A percentile compares a stretch with the other conserved stretches of the same genome.
These are phyloP conservation scores for Colletotrichum sp. DNA, from an alignment of 2,329 filamentous ascomycete genomes.

Conservation along the genomic window DNA sequence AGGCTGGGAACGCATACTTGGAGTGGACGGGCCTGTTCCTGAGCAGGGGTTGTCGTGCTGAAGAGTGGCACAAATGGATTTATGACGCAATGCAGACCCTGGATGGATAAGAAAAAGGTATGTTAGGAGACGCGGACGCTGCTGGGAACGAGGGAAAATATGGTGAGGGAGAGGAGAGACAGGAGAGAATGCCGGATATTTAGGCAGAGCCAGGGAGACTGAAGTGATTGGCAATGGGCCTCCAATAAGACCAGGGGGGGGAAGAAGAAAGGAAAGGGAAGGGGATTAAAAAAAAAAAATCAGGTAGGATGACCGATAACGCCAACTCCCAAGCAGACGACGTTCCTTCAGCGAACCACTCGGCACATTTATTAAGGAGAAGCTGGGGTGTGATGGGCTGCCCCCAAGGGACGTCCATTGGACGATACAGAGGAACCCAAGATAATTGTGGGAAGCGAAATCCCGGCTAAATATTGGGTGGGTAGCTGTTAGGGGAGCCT, in stretches of 20 bases:
- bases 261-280: neutral
- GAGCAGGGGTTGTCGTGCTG: neutral
- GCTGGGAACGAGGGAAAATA: neutral
- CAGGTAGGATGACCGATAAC: conserved; percentile 11
- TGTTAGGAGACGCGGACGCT: neutral
- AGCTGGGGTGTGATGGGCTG: conserved; percentile 23
- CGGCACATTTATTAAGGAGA: conserved; percentile 25
- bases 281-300: neutral
- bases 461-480: conserved; percentile 21
- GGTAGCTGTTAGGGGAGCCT: conserved; percentile 4
- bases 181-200: conserved; percentile 20
- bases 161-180: conserved; percentile 14
- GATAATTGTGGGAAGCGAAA: conserved; percentile 9
- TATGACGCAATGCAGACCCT: conserved; percentile 14
- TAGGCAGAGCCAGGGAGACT: conserved; percentile 17
- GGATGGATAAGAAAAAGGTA: neutral
- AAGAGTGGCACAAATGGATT: conserved; percentile 2
- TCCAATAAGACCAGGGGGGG: neutral
- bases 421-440: neutral
- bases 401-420: conserved; percentile 17
- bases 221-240: conserved; percentile 19
- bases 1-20: conserved; percentile 12
- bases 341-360: conserved; percentile 18
- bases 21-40: neutral
- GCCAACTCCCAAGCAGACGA: conserved; percentile 3